phyloP scores from a whole-genome alignment of 441 rosid species.

The Theobroma grandiflorum region DNA sequence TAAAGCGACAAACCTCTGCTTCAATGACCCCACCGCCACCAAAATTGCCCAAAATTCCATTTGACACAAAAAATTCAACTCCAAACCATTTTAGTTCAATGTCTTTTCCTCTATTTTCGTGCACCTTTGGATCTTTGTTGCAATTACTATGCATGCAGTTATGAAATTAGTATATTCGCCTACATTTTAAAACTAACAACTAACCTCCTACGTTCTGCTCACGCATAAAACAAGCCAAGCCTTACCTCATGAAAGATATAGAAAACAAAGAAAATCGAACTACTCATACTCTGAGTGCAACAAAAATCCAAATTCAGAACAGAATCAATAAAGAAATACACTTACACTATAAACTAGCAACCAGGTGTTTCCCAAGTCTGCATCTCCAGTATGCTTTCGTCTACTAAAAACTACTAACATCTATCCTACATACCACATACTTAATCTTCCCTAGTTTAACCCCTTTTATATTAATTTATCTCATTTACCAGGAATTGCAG shows the following conservation, averaged over 20 bases:
- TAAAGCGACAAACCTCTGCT: conserved; percentile 2
- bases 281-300: background rate
- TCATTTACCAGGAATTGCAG: conserved; percentile 1
- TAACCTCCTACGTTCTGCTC: background rate
- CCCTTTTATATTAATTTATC: background rate
- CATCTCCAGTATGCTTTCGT: conserved; percentile 16
- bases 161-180: background rate
- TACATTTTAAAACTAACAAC: background rate
- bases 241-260: background rate
- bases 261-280: background rate
- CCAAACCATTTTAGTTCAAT: background rate
- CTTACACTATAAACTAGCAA: conserved; percentile 15
- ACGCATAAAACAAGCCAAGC: conserved; percentile 19
- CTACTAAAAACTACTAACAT: conserved; percentile 2
- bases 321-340: background rate
- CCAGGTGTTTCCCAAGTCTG: background rate
- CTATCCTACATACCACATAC: background rate
- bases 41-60: background rate
- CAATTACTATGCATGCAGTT: background rate
- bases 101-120: background rate
- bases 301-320: background rate
- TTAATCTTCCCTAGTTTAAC: background rate
- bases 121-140: background rate
- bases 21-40: background rate
- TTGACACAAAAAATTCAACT: background rate